Conservation (phyloP, 2,329 filamentous ascomycete species). For the Paracoccidioides brasiliensis region DNA sequence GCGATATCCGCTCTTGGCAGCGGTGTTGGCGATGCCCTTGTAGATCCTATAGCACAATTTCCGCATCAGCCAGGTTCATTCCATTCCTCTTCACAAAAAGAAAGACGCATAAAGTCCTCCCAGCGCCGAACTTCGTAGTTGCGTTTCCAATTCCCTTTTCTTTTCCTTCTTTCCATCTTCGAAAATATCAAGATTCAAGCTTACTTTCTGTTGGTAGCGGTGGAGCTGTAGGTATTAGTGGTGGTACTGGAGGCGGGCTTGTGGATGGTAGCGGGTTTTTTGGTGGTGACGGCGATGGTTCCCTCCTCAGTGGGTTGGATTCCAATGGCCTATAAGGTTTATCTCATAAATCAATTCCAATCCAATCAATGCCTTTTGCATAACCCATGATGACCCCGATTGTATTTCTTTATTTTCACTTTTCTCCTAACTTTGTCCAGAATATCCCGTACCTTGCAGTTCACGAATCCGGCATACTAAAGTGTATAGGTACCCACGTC, state of each 20-base stretch:
- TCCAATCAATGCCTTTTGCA: neutral
- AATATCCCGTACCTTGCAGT: constrained; percentile 62
- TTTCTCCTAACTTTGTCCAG: neutral
- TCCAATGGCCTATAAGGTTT: constrained; percentile 58
- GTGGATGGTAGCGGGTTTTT: constrained; percentile 62
- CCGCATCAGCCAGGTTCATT: neutral
- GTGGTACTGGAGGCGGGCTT: constrained; percentile 57
- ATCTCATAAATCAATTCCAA: neutral
- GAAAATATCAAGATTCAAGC: constrained; percentile 19
- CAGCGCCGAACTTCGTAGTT: neutral
- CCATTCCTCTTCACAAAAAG: neutral
- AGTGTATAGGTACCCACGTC: constrained; percentile 1
- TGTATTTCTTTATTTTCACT: neutral
- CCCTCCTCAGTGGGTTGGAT: constrained; percentile 63
- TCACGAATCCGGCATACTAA: constrained; percentile 83
- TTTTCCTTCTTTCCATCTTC: neutral
- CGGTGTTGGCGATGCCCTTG: constrained; percentile 70
- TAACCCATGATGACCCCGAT: neutral
- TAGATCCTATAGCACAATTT: constrained; percentile 53
- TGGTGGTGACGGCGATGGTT: constrained; percentile 67
- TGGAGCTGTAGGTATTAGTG: constrained; percentile 56
- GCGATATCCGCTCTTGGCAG: constrained; percentile 77
- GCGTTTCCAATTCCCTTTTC: neutral
- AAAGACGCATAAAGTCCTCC: neutral
- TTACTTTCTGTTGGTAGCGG: constrained; percentile 69